Conservation (phyloP, 2,329 filamentous ascomycete genomes). For the Didymella glomerata region DNA sequence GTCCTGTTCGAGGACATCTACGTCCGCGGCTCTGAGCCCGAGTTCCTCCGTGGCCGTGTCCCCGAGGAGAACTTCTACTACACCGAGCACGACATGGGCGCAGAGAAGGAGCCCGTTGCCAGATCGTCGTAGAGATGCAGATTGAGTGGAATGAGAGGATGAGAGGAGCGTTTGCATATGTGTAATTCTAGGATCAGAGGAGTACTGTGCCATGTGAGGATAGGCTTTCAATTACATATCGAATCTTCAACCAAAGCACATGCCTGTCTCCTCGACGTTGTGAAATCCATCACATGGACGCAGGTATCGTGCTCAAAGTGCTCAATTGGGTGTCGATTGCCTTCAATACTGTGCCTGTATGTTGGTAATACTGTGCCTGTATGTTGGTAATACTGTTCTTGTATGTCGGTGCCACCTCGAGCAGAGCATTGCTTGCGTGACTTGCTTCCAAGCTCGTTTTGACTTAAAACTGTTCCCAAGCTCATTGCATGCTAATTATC, state of each 20-base stretch:
- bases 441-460: neutral
- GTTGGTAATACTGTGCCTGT: too few species aligned
- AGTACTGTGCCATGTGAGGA: constrained; percentile 3
- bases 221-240: constrained; percentile 23
- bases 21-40: constrained; percentile 84
- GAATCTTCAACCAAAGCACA: neutral
- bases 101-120: constrained; percentile 47
- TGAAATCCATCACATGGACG: neutral
- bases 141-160: neutral
- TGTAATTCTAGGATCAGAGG: constrained; percentile 38
- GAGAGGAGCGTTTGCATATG: constrained; percentile 18
- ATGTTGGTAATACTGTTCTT: too few species aligned
- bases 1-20: constrained; percentile 98
- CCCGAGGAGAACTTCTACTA: constrained; percentile 93
- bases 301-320: neutral
- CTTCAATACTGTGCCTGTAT: too few species aligned
- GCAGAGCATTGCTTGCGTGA: neutral
- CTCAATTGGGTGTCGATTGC: neutral
- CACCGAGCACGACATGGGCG: constrained; percentile 53
- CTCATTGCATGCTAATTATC: constrained; percentile 39
- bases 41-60: constrained; percentile 85
- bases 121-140: constrained; percentile 40
- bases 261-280: neutral
- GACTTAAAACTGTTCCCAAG: too few species aligned
- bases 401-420: neutral